A percentile compares a stretch with the other conserved stretches of the same genome.
phyloP scores from a whole-genome alignment of 768 basidiomycete genomes.

The Ephemerocybe angulata region DNA sequence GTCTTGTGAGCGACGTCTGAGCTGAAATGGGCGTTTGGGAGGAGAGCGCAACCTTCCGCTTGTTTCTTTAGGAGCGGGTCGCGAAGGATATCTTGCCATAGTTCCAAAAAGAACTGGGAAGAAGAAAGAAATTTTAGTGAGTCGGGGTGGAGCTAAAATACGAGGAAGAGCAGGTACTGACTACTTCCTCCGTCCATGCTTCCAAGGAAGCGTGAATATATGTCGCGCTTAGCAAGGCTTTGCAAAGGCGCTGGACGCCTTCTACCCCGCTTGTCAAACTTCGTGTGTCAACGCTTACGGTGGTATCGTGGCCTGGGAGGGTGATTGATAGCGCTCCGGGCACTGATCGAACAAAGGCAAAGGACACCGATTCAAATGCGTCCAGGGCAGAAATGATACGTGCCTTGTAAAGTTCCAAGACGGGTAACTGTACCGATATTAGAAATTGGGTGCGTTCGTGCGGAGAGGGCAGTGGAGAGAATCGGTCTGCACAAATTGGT shows the following conservation, averaged over 20 bases:
- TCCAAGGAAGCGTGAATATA: slow-evolving; percentile 70
- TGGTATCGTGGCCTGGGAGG: slow-evolving; percentile 39
- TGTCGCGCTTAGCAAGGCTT: slow-evolving; percentile 78
- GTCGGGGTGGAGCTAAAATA: slow-evolving; percentile 3
- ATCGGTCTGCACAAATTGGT: slow-evolving; percentile 63
- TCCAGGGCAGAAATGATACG: slow-evolving; percentile 84
- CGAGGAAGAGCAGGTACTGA: slow-evolving; percentile 33
- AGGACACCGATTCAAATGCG: slow-evolving; percentile 90
- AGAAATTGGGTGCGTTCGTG: slow-evolving; percentile 82
- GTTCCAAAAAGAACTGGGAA: slow-evolving; percentile 83
- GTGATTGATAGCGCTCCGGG: slow-evolving; percentile 72
- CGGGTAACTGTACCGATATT: slow-evolving; percentile 76
- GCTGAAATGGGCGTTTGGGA: slow-evolving; percentile 40
- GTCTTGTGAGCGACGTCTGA: slow-evolving; percentile 51
- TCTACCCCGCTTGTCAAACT: slow-evolving; percentile 78
- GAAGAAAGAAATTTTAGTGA: neutral
- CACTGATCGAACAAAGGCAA: slow-evolving; percentile 82
- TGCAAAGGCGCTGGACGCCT: slow-evolving; percentile 79
- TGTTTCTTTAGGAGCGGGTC: slow-evolving; percentile 54
- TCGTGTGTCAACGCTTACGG: slow-evolving; percentile 50
- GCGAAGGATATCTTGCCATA: slow-evolving; percentile 77
- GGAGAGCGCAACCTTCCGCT: slow-evolving; percentile 43
- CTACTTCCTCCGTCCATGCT: slow-evolving; percentile 87
- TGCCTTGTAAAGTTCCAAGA: slow-evolving; percentile 71
- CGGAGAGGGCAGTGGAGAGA: slow-evolving; percentile 78